Percentiles rank a stretch among this genome's conserved stretches.
phyloP scores from a whole-genome alignment of 345 rosid species.

The Gossypium herbaceum region DNA sequence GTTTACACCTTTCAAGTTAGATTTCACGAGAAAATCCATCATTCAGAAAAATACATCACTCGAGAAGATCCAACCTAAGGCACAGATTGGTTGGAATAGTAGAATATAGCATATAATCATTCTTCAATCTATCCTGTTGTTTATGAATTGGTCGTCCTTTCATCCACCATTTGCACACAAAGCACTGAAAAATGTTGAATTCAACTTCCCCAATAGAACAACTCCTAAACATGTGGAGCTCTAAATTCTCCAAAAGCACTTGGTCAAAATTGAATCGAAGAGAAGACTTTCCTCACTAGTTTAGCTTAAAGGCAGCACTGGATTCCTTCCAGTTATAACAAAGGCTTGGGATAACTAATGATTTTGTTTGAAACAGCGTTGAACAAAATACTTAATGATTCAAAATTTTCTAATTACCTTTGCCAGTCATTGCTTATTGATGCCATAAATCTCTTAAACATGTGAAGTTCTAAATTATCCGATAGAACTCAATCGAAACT shows the following conservation, averaged over 20 bases:
- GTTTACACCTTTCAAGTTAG: not conserved
- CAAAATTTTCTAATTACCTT: too few species aligned
- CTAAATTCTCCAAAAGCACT: not conserved
- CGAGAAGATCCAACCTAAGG: not conserved
- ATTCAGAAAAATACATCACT: not conserved
- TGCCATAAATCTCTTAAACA: not conserved
- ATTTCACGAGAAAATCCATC: not conserved
- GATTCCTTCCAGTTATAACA: not conserved
- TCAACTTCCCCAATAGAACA: not conserved
- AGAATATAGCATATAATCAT: not conserved
- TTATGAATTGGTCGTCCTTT: not conserved
- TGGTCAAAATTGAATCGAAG: not conserved
- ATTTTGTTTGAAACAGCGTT: not conserved
- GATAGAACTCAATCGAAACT: too few species aligned
- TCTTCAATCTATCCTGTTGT: conserved; percentile 1
- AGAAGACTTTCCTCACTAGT: not conserved
- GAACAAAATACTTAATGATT: not conserved
- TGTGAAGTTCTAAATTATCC: too few species aligned
- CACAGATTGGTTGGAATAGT: not conserved
- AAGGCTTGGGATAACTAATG: not conserved
- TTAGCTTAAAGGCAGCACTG: not conserved
- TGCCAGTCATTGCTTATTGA: not conserved
- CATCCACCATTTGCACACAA: not conserved
- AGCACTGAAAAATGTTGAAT: not conserved
- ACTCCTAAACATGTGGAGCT: not conserved